Percentiles rank a stretch among this genome's conserved stretches.
These are phyloP conservation scores for Daldinia decipiens DNA, from an alignment of 495 filamentous ascomycete genomes.

Conservation along the genomic window DNA sequence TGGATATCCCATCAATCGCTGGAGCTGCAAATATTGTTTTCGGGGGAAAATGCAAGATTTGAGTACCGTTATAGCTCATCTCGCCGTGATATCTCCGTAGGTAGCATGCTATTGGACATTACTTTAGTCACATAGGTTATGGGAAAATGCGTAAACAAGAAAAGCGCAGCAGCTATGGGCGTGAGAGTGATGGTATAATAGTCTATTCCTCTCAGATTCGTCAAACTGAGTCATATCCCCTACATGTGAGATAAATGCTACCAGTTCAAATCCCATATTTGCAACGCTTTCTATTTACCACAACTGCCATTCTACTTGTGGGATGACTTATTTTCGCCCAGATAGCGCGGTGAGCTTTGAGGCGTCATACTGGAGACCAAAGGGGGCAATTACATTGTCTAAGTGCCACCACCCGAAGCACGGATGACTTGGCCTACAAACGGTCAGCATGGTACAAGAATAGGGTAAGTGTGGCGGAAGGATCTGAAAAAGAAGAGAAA, in stretches of 20 bases:
- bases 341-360: not conserved
- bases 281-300: not conserved
- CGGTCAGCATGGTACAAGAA: conserved; percentile 29
- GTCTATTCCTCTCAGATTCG: not conserved
- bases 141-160: not conserved
- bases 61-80: not conserved
- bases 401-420: conserved; percentile 47
- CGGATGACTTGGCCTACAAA: conserved; percentile 54
- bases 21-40: not conserved
- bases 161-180: too few relatives aligned
- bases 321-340: not conserved
- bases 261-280: not conserved
- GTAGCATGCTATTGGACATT: not conserved
- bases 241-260: not conserved
- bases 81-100: not conserved
- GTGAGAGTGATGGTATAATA: not conserved
- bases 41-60: not conserved
- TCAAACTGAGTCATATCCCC: not conserved
- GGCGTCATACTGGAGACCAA: not conserved
- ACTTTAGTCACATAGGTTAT: not conserved
- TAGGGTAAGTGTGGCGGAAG: not conserved
- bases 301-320: not conserved
- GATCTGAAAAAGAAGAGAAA: not conserved
- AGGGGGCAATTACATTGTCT: conserved; percentile 14
- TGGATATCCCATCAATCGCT: not conserved